Conservation (phyloP, 1,284 basidiomycete species). For the Earliella scabrosa region DNA sequence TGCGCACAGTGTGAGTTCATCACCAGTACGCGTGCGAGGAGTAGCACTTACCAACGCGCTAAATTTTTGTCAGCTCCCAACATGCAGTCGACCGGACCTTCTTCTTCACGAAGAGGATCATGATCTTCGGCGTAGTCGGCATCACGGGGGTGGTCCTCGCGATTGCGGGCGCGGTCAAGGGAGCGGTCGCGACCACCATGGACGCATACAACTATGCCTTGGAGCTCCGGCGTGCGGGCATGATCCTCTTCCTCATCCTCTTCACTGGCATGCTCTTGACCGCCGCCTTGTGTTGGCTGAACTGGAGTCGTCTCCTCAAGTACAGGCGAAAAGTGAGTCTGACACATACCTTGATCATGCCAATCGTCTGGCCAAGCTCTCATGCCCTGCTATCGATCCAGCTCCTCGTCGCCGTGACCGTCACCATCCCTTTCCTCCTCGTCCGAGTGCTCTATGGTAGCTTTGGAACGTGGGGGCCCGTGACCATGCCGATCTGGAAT, state of each 20-base stretch:
- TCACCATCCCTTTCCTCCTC: neutral
- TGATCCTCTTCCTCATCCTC: conserved; percentile 49
- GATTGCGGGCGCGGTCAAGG: conserved; percentile 46
- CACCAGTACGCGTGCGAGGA: no score
- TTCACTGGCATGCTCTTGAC: neutral
- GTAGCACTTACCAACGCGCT: no score
- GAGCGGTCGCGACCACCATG: conserved; percentile 5
- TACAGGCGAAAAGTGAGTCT: neutral
- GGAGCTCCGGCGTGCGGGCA: conserved; percentile 52
- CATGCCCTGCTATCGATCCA: no score
- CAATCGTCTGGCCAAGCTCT: no score
- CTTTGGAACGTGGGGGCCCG: neutral
- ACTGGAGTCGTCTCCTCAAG: neutral
- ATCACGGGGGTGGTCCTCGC: conserved; percentile 42
- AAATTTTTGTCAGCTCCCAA: conserved; percentile 34
- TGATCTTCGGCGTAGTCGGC: conserved; percentile 29
- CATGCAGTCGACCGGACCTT: conserved; percentile 20
- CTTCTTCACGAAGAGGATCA: conserved; percentile 10
- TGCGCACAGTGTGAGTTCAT: conserved; percentile 59
- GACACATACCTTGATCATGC: no score
- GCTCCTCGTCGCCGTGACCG: neutral
- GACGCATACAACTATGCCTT: conserved; percentile 14
- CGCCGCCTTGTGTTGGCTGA: neutral
- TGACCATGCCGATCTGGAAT: neutral
- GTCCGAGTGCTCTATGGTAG: neutral